phyloP scores from a whole-genome alignment of 2,329 filamentous ascomycete genomes.

The Fusarium floridanum region DNA sequence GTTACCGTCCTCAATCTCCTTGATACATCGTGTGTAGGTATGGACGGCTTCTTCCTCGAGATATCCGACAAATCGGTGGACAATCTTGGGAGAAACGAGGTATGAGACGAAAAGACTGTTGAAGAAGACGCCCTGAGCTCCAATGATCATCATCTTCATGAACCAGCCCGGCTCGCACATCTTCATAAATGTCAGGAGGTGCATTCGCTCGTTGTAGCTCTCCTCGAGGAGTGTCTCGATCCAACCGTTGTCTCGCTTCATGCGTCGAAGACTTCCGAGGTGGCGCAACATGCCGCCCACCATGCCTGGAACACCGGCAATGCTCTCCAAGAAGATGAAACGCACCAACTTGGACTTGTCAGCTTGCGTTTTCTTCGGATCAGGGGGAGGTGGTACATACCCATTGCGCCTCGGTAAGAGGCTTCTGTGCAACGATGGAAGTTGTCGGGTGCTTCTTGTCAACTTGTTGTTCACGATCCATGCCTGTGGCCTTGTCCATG shows the following conservation, averaged over 20 bases:
- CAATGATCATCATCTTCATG: constrained; percentile 92
- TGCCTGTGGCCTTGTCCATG: constrained; percentile 85
- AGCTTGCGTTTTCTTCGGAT: constrained; percentile 11
- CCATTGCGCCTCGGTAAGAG: constrained; percentile 89
- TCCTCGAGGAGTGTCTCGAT: constrained; percentile 94
- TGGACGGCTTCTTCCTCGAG: constrained; percentile 97
- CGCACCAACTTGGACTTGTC: constrained; percentile 70
- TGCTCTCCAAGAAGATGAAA: constrained; percentile 93
- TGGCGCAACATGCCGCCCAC: constrained; percentile 95
- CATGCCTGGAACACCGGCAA: constrained; percentile 97
- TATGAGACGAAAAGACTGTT: constrained; percentile 93
- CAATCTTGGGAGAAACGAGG: constrained; percentile 86
- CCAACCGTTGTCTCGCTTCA: constrained; percentile 96
- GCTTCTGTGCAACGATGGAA: constrained; percentile 64
- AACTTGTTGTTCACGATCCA: constrained; percentile 77
- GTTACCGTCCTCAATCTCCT: constrained; percentile 86
- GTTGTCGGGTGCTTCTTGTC: constrained; percentile 70
- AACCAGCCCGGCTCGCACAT: constrained; percentile 82
- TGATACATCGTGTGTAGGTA: constrained; percentile 91
- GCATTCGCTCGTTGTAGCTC: constrained; percentile 94
- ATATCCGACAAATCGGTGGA: constrained; percentile 96
- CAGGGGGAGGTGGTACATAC: constrained; percentile 48
- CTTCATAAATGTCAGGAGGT: constrained; percentile 92
- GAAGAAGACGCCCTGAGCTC: constrained; percentile 96
- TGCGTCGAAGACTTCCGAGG: constrained; percentile 82